A percentile compares a stretch with the other conserved stretches of the same genome.
Evolutionary conservation across 2,329 filamentous ascomycete species (phyloP).

Genomic region (Fusarium sulawesiense): DNA sequence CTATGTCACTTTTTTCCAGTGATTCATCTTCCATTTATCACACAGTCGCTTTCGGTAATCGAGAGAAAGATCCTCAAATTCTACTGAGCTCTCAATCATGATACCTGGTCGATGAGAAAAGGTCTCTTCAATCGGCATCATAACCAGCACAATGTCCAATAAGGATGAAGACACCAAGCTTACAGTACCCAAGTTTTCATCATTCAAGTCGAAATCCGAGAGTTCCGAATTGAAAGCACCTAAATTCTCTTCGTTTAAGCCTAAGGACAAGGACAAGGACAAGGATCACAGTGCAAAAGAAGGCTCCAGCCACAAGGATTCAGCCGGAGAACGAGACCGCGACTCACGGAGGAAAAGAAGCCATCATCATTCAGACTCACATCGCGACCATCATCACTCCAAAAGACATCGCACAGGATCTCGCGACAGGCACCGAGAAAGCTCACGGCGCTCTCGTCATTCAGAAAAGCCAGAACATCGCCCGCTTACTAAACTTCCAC

Average conservation of each 20-base stretch:
- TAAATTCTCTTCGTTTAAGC: constrained; percentile 80
- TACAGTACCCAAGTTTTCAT: constrained; percentile 75
- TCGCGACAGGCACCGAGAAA: constrained; percentile 25
- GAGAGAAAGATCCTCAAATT: not conserved
- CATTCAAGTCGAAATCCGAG: constrained; percentile 66
- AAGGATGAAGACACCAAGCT: constrained; percentile 41
- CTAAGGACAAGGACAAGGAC: constrained; percentile 52
- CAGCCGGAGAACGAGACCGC: constrained; percentile 36
- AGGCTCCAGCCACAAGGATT: constrained; percentile 27
- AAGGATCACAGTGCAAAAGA: constrained; percentile 38
- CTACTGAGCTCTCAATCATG: not conserved
- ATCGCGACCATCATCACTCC: constrained; percentile 31
- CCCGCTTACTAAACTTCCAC: constrained; percentile 3
- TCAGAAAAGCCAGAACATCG: constrained; percentile 19
- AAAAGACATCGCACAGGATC: constrained; percentile 34
- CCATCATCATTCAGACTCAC: constrained; percentile 30
- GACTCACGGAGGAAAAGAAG: constrained; percentile 39
- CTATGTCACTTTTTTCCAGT: not conserved
- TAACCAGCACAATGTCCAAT: constrained; percentile 44
- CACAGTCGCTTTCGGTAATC: not conserved
- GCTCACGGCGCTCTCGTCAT: constrained; percentile 1
- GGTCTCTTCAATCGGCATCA: not conserved
- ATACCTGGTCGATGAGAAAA: constrained; percentile 22
- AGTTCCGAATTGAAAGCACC: constrained; percentile 55
- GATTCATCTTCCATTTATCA: not conserved